Base-by-base conservation (phyloP, 2,329 filamentous ascomycete species). In the Nothophoma quercina region DNA sequence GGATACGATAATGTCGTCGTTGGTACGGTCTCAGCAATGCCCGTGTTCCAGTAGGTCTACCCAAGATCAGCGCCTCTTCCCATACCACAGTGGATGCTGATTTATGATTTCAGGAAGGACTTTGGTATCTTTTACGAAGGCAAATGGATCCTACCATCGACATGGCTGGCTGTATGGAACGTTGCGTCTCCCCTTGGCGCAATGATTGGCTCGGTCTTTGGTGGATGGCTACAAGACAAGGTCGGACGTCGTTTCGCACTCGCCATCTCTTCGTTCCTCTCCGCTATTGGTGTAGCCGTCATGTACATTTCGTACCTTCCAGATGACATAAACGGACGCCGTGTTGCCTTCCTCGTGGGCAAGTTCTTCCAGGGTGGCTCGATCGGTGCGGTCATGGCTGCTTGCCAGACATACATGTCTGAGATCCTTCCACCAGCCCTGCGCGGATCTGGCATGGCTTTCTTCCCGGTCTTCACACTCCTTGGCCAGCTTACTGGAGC, bases 391-490 rank as follows among this genome's bases (percentile, higher is more conserved):
- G 69, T 80, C 45, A 77, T 77, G 65, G 58, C 65, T 3, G 45
- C 64, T 9, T 58, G 60, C n/a, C 66, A 70, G 25, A 82, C 80
- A 0, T 82, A 81, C 67, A 75, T 81, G 58, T 81, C 79, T 12
- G 81, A 83, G 55, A 77, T 80, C n/a, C 64, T 79, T 1, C 79
- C 81, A 0, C 71, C 76, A 0, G 69, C 67, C 3, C 70, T 83
- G 7, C 73, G 81, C 28, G 81, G 78, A 2, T 75, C 80, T 0
- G 72, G 77, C 2, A 75, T 83, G 61, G 78, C 79, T 1, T 73
- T 82, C 35, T 78, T 82, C 43, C 80, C 81, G 4, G 76, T 77
- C 3, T 81, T 82, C 60, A 79, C 75, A 15, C 71, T 82, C 3
- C 55, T 81, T 0, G 80, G 80, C 7, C 78, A 83, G 61, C 67